Conservation (phyloP, 2,329 filamentous ascomycete genomes). For the Hypoxylon sp. region DNA sequence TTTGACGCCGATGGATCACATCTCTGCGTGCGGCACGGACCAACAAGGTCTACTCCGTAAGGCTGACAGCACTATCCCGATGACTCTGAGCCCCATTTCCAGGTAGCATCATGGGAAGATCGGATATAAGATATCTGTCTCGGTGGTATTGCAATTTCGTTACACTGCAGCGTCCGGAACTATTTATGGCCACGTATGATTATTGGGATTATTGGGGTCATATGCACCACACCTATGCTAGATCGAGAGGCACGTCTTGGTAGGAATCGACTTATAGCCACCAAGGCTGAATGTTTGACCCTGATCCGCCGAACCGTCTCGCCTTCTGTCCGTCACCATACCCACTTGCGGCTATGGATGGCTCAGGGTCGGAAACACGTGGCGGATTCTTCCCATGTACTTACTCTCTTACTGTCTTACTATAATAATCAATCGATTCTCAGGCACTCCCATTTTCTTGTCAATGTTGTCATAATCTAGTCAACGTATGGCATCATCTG, state of each 20-base stretch:
- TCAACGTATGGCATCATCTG: background rate
- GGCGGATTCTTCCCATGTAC: background rate
- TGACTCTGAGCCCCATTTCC: conserved; percentile 22
- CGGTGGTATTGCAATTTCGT: conserved; percentile 12
- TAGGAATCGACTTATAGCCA: background rate
- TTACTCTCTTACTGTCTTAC: background rate
- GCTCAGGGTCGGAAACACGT: background rate
- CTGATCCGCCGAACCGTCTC: background rate
- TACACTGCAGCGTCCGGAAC: conserved; percentile 13
- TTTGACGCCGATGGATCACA: conserved; percentile 12
- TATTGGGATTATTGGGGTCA: too few relatives aligned
- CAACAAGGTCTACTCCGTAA: conserved; percentile 24
- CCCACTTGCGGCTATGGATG: background rate
- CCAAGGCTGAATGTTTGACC: background rate
- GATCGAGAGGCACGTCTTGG: background rate
- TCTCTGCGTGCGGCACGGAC: conserved; percentile 15
- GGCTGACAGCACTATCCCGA: conserved; percentile 24
- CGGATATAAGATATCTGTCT: conserved; percentile 25
- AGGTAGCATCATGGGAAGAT: conserved; percentile 18
- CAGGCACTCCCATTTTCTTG: background rate
- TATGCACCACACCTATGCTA: background rate
- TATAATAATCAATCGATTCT: background rate
- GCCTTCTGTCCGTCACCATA: background rate
- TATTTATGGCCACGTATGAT: conserved; percentile 23
- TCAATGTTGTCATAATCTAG: background rate